Evolutionary conservation across 352 stramenopile genomes (phyloP), one percentile per base, ranked within the genome.

Genomic region (Phytophthora litchii): DNA sequence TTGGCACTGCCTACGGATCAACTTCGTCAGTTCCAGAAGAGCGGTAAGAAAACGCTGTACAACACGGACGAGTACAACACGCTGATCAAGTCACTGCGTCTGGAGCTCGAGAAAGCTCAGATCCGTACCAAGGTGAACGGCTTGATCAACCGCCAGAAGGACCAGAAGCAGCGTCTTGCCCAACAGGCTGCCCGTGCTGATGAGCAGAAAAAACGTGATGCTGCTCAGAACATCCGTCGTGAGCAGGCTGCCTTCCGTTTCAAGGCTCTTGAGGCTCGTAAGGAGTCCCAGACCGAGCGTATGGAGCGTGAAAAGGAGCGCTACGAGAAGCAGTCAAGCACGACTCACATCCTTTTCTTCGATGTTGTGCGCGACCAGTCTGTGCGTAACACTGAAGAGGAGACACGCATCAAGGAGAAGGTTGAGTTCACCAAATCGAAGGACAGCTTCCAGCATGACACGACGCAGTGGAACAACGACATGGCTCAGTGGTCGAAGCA

Each of bases 361-460:
- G 86, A 95, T 64, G 90, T 84, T 0, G 77, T 91, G 35, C 78
- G 71, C 2, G 86, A 95, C 34, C 76, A 91, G 44, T 78, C 75
- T 0, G 74, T 86, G 27, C 83, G 86, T 38, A 79, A 83, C 53
- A 88, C 74, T 0, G 86, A 95, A 53, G 86, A 95, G 59, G 83
- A 95, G 62, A 88, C 76, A 5, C 86, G 83, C 14, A 71, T 85
- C 40, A 91, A 91, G 65, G 86, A 95, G 59, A 95, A 95, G 72
- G 81, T 95, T 16, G 86, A 95, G 70, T 95, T 95, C 59, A 91
- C 81, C 49, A 93, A 93, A 68, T 92, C 81, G 7, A 95, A 95
- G 72, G 86, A 95, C 47, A 75, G 80, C 46, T 95, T 95, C 73
- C 86, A 95, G 71, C 76, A 83, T 13, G 86, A 95, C 61, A 95